Conservation (phyloP, 2,329 filamentous ascomycete species). For the Albifimbria verrucaria region DNA sequence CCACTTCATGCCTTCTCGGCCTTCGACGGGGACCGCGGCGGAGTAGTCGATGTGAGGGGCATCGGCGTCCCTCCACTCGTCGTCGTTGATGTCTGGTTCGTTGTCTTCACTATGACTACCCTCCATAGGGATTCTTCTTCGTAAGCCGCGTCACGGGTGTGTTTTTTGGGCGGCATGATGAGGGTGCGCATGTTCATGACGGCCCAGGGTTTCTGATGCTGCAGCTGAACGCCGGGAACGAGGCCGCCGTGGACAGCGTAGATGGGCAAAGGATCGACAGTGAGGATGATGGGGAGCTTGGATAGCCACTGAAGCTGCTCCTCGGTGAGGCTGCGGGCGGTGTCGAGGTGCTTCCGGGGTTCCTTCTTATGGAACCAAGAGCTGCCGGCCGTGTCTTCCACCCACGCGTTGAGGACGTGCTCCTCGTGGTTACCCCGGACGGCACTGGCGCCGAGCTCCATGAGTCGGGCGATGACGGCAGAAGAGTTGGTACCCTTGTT, state of each 20-base stretch:
- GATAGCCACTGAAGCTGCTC: conserved; percentile 68
- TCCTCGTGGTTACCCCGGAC: conserved; percentile 96
- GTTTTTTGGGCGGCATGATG: conserved; percentile 41
- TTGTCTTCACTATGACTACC: background rate
- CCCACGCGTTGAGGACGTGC: conserved; percentile 66
- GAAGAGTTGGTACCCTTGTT: conserved; percentile 82
- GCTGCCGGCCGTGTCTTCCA: conserved; percentile 21
- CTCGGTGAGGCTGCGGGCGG: conserved; percentile 48
- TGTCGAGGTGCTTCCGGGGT: conserved; percentile 43
- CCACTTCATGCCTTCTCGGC: conserved; percentile 61
- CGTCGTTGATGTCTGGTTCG: conserved; percentile 1
- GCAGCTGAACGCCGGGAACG: conserved; percentile 68
- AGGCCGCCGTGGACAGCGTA: conserved; percentile 83
- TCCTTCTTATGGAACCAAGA: conserved; percentile 21
- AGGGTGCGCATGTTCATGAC: conserved; percentile 93
- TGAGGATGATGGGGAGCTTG: conserved; percentile 72
- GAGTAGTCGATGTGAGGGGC: conserved; percentile 22
- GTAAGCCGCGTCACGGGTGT: conserved; percentile 10
- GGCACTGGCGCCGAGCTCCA: conserved; percentile 69
- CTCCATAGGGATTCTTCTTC: background rate
- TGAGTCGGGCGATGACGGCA: conserved; percentile 73
- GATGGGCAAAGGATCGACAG: conserved; percentile 61
- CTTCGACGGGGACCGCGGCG: conserved; percentile 35
- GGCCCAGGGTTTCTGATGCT: conserved; percentile 70
- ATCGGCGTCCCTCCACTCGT: conserved; percentile 16